phyloP scores from a whole-genome alignment of 2,329 filamentous ascomycete species.

The Epicoccum nigrum region DNA sequence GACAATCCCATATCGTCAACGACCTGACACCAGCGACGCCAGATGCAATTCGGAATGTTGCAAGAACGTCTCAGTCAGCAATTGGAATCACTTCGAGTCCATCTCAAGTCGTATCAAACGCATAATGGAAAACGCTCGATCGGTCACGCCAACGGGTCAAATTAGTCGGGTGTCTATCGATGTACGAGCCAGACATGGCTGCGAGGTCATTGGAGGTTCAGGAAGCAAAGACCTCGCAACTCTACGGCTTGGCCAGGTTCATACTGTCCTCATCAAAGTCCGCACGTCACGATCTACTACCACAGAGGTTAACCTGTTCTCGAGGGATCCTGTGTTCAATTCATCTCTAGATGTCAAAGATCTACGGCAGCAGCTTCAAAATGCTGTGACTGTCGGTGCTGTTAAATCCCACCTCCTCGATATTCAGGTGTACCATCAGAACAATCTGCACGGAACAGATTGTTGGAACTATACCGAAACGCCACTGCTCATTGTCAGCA shows the following conservation, averaged over 20 bases:
- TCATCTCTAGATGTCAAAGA: conserved; percentile 29
- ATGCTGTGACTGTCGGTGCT: conserved; percentile 23
- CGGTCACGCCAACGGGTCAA: conserved; percentile 27
- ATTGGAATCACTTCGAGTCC: conserved; percentile 35
- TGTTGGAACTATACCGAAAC: conserved; percentile 37
- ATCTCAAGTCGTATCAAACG: conserved; percentile 28
- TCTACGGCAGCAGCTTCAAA: conserved; percentile 29
- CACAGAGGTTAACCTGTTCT: conserved; percentile 22
- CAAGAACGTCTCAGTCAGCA: conserved; percentile 33
- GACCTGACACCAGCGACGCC: conserved; percentile 16
- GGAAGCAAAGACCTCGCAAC: conserved; percentile 25
- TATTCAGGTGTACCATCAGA: conserved; percentile 32
- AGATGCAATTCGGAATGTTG: conserved; percentile 32
- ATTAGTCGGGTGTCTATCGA: conserved; percentile 31
- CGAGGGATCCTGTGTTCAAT: conserved; percentile 30
- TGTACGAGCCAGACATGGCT: conserved; percentile 31
- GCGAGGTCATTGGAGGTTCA: conserved; percentile 27
- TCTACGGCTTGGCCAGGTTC: conserved; percentile 36
- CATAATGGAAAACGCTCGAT: conserved; percentile 36
- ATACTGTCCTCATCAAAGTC: conserved; percentile 32
- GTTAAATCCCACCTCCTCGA: conserved; percentile 34
- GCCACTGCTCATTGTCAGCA: conserved; percentile 27
- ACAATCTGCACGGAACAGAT: conserved; percentile 23
- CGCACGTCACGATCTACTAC: conserved; percentile 25
- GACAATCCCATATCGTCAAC: conserved; percentile 27